Conservation (phyloP, 148 eudicot species). For the Hydrangea macrophylla region DNA sequence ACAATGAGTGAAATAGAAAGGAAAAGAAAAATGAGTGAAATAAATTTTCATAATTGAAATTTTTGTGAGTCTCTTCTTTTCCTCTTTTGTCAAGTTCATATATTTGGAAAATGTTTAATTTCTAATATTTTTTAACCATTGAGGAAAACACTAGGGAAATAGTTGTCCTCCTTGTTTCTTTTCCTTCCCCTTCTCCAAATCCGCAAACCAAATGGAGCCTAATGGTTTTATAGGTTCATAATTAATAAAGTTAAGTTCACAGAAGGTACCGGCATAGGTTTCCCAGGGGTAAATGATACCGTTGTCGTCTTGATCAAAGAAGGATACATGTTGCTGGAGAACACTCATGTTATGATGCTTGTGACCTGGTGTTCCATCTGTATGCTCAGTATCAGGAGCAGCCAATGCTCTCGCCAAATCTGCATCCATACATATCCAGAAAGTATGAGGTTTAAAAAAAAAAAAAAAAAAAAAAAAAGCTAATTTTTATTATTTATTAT, state of each 20-base stretch:
- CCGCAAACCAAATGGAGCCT: neutral
- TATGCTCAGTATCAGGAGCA: slow-evolving; percentile 75
- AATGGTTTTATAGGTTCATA: too few relatives aligned
- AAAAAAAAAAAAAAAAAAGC: neutral
- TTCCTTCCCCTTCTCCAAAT: neutral
- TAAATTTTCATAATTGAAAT: too few relatives aligned
- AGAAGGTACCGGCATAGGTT: slow-evolving; percentile 51
- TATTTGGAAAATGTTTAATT: too few relatives aligned
- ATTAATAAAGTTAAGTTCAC: too few relatives aligned
- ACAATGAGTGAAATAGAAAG: too few relatives aligned
- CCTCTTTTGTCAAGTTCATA: too few relatives aligned
- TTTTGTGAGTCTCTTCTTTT: too few relatives aligned
- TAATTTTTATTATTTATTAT: too few relatives aligned
- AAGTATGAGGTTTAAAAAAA: neutral
- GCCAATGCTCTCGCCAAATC: slow-evolving; percentile 63
- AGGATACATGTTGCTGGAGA: slow-evolving; percentile 73
- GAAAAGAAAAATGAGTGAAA: too few relatives aligned
- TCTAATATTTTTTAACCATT: too few relatives aligned
- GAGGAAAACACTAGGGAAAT: too few relatives aligned
- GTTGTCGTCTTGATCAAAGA: slow-evolving; percentile 66
- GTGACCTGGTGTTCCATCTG: slow-evolving; percentile 64
- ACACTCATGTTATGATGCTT: slow-evolving; percentile 45
- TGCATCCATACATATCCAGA: slow-evolving; percentile 10
- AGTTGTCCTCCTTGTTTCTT: too few relatives aligned
- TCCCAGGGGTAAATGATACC: slow-evolving; percentile 87